Evolutionary conservation across 805 yeast species (phyloP).

Genomic region (Yarrowia bubula): DNA sequence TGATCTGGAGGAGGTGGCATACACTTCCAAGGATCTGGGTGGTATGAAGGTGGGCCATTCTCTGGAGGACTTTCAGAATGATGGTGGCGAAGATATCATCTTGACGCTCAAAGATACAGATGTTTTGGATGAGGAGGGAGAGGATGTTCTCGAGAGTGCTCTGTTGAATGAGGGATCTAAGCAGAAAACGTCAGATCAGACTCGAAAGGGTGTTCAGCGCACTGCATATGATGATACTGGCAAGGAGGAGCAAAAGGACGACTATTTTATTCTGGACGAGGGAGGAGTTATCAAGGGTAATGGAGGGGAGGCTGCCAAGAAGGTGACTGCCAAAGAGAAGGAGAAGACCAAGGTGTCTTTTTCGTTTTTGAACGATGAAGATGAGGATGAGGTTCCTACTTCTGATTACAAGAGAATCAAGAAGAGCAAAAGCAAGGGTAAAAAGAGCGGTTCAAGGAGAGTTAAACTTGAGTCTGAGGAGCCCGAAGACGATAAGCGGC

Average conservation of each 20-base stretch:
- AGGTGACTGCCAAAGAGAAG: conserved; percentile 30
- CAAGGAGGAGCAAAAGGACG: conserved; percentile 38
- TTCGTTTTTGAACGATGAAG: conserved; percentile 33
- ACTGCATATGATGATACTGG: conserved; percentile 33
- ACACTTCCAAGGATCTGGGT: conserved; percentile 38
- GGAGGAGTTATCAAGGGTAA: conserved; percentile 38
- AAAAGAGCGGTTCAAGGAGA: conserved; percentile 44
- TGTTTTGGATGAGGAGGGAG: conserved; percentile 39
- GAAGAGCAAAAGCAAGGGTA: conserved; percentile 45
- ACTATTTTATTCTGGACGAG: conserved; percentile 38
- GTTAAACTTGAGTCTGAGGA: conserved; percentile 42
- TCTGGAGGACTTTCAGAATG: conserved; percentile 41
- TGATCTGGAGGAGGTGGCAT: conserved; percentile 33
- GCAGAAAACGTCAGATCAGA: conserved; percentile 34
- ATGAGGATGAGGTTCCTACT: conserved; percentile 27
- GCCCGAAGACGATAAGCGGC: conserved; percentile 32
- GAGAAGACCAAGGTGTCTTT: conserved; percentile 32
- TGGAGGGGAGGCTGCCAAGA: conserved; percentile 30
- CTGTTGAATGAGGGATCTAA: conserved; percentile 40
- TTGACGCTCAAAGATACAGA: conserved; percentile 57
- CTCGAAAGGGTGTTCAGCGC: conserved; percentile 37
- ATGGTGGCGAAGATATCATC: conserved; percentile 46
- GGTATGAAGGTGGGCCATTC: conserved; percentile 49
- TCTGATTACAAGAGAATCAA: conserved; percentile 39
- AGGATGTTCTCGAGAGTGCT: conserved; percentile 46